Percentiles rank a stretch among this genome's conserved stretches.
These are phyloP conservation scores for Inosperma sp. DNA, from an alignment of 768 basidiomycete species.

Conservation along the genomic window DNA sequence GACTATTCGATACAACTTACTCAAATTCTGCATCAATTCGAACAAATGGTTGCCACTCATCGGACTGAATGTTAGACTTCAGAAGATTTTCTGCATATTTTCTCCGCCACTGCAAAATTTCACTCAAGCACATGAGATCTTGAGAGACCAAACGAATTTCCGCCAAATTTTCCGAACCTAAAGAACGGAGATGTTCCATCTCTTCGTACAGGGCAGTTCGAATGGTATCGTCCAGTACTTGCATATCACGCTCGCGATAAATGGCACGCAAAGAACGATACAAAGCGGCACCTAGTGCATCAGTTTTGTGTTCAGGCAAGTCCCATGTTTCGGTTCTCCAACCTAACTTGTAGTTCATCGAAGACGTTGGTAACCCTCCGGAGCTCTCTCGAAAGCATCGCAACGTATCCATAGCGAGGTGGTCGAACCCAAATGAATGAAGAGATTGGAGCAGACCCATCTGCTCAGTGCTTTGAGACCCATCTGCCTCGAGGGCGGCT, in stretches of 20 bases:
- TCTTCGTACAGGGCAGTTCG: constrained; percentile 52
- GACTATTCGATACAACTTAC: constrained; percentile 40
- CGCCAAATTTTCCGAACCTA: constrained; percentile 76
- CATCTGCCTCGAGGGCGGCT: constrained; percentile 68
- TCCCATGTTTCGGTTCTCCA: constrained; percentile 98
- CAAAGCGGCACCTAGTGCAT: constrained; percentile 51
- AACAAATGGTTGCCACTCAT: constrained; percentile 41
- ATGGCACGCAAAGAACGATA: constrained; percentile 78
- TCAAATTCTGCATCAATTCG: constrained; percentile 56
- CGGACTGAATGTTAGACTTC: constrained; percentile 26
- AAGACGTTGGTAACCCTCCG: constrained; percentile 30
- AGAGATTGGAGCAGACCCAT: constrained; percentile 75
- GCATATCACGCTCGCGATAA: constrained; percentile 68
- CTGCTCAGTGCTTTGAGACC: constrained; percentile 37
- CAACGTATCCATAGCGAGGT: constrained; percentile 71
- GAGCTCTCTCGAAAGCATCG: constrained; percentile 34
- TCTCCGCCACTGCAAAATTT: constrained; percentile 64
- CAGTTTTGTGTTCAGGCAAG: constrained; percentile 59
- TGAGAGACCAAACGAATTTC: constrained; percentile 66
- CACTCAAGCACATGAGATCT: constrained; percentile 76
- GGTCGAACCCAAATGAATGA: constrained; percentile 86
- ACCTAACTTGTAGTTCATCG: constrained; percentile 72
- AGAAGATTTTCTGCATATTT: constrained; percentile 31
- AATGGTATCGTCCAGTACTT: constrained; percentile 45
- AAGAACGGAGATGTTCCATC: constrained; percentile 53